Conservation (phyloP, 73 alveolate species). For the Paramecium bursaria region DNA sequence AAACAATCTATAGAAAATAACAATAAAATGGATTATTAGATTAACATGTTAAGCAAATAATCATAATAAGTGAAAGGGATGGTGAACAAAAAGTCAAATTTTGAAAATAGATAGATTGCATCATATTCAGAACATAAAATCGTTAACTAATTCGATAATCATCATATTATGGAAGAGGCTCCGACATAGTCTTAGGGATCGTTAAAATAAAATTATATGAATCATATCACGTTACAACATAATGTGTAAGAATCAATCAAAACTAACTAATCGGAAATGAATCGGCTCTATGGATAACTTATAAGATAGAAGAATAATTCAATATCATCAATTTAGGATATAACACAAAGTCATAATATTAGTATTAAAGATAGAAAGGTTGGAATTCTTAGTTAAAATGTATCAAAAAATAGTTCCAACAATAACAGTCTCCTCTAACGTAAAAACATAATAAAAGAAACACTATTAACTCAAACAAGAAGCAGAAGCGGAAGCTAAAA, state of each 20-base stretch:
- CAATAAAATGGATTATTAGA: constrained; percentile 32
- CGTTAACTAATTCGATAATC: not conserved
- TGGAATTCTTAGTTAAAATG: not conserved
- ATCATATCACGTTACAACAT: not conserved
- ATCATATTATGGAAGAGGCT: not conserved
- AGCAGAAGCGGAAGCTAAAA: constrained; percentile 64
- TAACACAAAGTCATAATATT: not conserved
- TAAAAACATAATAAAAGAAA: not conserved
- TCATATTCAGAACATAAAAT: constrained; percentile 58
- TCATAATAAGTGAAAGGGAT: constrained; percentile 34
- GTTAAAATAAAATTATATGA: constrained; percentile 37
- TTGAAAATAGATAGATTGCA: constrained; percentile 17
- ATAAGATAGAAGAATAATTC: constrained; percentile 23
- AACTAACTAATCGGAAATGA: not conserved
- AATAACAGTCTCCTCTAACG: not conserved
- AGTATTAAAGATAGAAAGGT: not conserved
- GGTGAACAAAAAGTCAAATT: not conserved
- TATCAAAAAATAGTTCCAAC: constrained; percentile 34
- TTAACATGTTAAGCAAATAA: not conserved
- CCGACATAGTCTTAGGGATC: constrained; percentile 56
- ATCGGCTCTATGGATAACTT: not conserved
- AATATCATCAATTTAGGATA: constrained; percentile 39
- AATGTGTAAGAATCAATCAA: not conserved
- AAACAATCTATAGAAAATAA: constrained; percentile 3
- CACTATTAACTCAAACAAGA: constrained; percentile 22